These are phyloP conservation scores for Tulasnella sp. DNA, from an alignment of 768 basidiomycete genomes.

Conservation along the genomic window DNA sequence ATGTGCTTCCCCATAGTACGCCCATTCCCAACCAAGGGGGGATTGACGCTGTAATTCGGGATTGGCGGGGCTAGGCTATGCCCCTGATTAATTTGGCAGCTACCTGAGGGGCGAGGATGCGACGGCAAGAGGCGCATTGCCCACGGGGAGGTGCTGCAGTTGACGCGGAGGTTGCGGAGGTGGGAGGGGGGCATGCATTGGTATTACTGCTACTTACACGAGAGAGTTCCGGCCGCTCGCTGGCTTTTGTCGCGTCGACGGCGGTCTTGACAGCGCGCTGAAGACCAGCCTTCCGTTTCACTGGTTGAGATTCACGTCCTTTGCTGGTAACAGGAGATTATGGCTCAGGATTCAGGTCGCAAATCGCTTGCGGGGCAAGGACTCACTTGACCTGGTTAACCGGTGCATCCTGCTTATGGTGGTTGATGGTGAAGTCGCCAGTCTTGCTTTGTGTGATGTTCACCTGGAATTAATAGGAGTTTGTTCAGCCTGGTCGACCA, in stretches of 20 bases:
- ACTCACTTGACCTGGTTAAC: neutral
- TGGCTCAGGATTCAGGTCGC: neutral
- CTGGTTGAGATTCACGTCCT: neutral
- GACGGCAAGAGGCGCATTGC: neutral
- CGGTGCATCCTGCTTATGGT: neutral
- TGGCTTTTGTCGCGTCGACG: neutral
- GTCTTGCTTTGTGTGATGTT: neutral
- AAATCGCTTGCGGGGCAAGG: neutral
- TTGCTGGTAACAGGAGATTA: neutral
- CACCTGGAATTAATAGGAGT: neutral
- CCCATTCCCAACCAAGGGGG: slow-evolving; percentile 6
- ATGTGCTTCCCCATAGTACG: slow-evolving; percentile 16
- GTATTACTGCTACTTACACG: neutral
- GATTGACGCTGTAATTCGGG: slow-evolving; percentile 15
- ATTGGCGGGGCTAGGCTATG: slow-evolving; percentile 16
- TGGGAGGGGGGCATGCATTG: neutral
- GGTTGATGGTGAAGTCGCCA: slow-evolving; percentile 15
- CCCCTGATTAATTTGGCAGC: neutral
- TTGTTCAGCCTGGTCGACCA: neutral
- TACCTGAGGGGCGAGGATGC: neutral
- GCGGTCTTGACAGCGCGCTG: neutral
- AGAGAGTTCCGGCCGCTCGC: neutral
- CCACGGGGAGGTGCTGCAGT: neutral
- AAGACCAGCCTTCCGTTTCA: slow-evolving; percentile 6
- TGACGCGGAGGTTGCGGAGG: neutral